Percentiles rank a stretch among this genome's conserved stretches.
phyloP scores from a whole-genome alignment of 805 yeast species.

The Yarrowia sp. region DNA sequence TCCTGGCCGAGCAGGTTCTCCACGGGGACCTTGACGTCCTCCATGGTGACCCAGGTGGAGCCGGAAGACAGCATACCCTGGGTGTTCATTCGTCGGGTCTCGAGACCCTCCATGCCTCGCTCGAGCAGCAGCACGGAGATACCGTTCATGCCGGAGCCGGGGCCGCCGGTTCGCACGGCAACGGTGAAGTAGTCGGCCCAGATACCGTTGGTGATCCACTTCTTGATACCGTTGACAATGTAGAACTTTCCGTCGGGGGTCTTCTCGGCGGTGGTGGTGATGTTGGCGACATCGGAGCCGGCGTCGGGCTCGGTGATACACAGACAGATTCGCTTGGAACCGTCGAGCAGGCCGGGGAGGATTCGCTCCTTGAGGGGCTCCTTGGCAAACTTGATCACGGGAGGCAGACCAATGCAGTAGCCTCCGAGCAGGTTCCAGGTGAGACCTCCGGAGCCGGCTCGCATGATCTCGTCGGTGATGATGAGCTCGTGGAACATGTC shows the following conservation, averaged over 20 bases:
- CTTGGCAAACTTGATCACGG: constrained; percentile 50
- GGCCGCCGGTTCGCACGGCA: constrained; percentile 56
- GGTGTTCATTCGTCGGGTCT: constrained; percentile 51
- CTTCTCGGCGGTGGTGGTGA: constrained; percentile 52
- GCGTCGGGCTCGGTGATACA: constrained; percentile 57
- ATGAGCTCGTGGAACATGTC: constrained; percentile 54
- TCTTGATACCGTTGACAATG: constrained; percentile 54
- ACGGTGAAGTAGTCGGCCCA: constrained; percentile 55
- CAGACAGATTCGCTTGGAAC: constrained; percentile 53
- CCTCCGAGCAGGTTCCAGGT: constrained; percentile 54
- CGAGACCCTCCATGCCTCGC: constrained; percentile 50
- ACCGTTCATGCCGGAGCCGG: constrained; percentile 51
- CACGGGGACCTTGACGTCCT: constrained; percentile 55
- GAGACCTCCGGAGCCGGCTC: constrained; percentile 54
- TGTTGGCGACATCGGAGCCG: constrained; percentile 55
- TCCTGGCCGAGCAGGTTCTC: constrained; percentile 53
- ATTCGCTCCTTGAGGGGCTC: constrained; percentile 50
- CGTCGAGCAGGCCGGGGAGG: constrained; percentile 51
- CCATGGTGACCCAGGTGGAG: constrained; percentile 53
- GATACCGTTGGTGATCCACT: constrained; percentile 57
- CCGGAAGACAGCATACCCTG: constrained; percentile 56
- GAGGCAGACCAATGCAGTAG: constrained; percentile 54
- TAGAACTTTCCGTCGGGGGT: constrained; percentile 53
- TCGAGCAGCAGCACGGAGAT: constrained; percentile 53
- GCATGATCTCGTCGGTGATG: constrained; percentile 51